Conservation (phyloP, 805 yeast genomes). For the Pichia deserticola region DNA sequence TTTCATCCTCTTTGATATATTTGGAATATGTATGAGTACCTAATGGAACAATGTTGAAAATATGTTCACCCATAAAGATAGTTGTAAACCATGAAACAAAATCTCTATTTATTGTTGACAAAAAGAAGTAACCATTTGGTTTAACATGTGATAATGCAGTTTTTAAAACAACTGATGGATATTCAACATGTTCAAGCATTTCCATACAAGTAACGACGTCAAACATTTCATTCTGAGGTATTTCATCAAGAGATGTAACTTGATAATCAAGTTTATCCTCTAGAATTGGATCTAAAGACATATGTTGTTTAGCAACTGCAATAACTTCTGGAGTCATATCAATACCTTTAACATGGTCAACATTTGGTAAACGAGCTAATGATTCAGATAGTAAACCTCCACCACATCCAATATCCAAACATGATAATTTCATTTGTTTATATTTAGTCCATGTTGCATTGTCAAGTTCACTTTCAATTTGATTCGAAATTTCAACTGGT, state of each 20-base stretch:
- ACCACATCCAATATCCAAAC: slow-evolving; percentile 93
- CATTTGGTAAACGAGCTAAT: slow-evolving; percentile 64
- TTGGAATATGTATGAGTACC: slow-evolving; percentile 89
- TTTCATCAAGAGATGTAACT: slow-evolving; percentile 54
- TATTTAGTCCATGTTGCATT: slow-evolving; percentile 33
- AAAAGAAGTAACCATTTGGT: slow-evolving; percentile 76
- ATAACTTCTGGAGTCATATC: slow-evolving; percentile 83
- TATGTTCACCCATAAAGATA: slow-evolving; percentile 78
- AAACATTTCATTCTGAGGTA: slow-evolving; percentile 38
- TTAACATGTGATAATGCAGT: slow-evolving; percentile 61
- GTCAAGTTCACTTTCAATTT: slow-evolving; percentile 46
- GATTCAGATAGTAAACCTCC: slow-evolving; percentile 94
- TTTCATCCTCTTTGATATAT: slow-evolving; percentile 72
- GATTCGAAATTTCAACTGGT: slow-evolving; percentile 46
- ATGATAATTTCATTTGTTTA: slow-evolving; percentile 35
- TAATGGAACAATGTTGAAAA: slow-evolving; percentile 73
- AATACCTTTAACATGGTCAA: slow-evolving; percentile 64
- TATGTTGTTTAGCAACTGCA: slow-evolving; percentile 70
- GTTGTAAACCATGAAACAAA: slow-evolving; percentile 86
- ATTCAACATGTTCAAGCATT: slow-evolving; percentile 88
- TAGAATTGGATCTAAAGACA: slow-evolving; percentile 55
- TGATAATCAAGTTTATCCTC: slow-evolving; percentile 44
- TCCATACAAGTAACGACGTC: slow-evolving; percentile 90
- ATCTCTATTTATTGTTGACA: slow-evolving; percentile 91
- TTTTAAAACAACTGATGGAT: slow-evolving; percentile 67